Conservation (phyloP, 2,329 filamentous ascomycete genomes). For the Amesomyces nigricolor region DNA sequence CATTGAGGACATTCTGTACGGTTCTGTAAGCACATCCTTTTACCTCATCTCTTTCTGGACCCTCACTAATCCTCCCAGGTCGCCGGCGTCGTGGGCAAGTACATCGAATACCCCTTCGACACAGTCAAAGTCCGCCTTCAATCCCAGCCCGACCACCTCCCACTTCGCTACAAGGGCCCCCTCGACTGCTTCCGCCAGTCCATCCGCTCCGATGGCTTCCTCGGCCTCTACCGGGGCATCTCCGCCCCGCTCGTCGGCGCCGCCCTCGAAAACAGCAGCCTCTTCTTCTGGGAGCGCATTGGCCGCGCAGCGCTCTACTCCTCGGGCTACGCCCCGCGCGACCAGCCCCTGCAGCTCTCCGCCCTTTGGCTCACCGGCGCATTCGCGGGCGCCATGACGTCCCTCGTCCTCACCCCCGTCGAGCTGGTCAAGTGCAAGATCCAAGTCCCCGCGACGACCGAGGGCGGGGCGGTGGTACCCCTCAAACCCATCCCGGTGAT, state of each 20-base stretch:
- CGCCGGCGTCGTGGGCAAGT: constrained; percentile 86
- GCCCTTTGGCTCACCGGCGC: constrained; percentile 76
- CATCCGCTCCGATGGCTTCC: constrained; percentile 69
- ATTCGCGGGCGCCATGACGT: constrained; percentile 82
- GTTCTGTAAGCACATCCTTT: constrained; percentile 58
- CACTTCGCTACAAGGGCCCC: constrained; percentile 76
- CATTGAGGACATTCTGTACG: constrained; percentile 80
- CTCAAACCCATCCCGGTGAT: constrained; percentile 68
- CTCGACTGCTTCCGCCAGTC: constrained; percentile 92
- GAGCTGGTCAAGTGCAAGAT: constrained; percentile 99
- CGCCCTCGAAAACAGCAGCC: constrained; percentile 82
- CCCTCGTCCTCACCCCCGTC: constrained; percentile 85
- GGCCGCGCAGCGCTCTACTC: constrained; percentile 61
- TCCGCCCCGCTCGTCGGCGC: constrained; percentile 86
- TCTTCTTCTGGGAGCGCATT: constrained; percentile 86
- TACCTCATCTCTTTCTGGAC: neutral
- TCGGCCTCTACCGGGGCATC: constrained; percentile 85
- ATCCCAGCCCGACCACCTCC: constrained; percentile 82
- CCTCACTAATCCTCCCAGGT: constrained; percentile 41
- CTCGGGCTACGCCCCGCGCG: constrained; percentile 43
- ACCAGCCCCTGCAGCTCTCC: constrained; percentile 63
- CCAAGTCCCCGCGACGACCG: constrained; percentile 59
- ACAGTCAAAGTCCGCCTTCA: constrained; percentile 96
- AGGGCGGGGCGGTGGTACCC: constrained; percentile 36
- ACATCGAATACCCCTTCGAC: constrained; percentile 98